Evolutionary conservation across 73 alveolate species (phyloP).

Genomic region (Breviolum minutum): DNA sequence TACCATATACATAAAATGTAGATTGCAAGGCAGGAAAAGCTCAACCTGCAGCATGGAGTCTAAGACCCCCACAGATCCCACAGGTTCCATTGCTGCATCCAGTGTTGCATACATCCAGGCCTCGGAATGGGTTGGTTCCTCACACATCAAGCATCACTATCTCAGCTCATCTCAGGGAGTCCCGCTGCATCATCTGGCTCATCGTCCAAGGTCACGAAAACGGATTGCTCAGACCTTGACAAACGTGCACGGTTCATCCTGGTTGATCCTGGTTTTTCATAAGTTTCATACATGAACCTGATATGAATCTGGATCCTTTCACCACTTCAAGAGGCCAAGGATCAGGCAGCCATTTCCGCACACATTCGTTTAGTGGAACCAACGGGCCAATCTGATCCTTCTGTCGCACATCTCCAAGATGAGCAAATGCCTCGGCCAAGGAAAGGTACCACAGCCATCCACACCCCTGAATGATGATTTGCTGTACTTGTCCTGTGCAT

Average conservation of each 20-base stretch:
- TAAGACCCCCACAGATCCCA: neutral
- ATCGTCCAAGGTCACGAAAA: conserved; percentile 7
- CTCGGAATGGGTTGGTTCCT: neutral
- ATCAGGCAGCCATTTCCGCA: conserved; percentile 5
- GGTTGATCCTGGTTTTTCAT: too few species aligned
- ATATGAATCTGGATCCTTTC: too few species aligned
- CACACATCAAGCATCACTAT: neutral
- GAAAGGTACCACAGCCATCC: neutral
- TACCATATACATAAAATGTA: too few species aligned
- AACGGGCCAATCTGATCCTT: conserved; percentile 24
- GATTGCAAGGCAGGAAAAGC: neutral
- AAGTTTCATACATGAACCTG: too few species aligned
- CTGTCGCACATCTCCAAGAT: conserved; percentile 25
- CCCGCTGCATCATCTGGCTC: conserved; percentile 48
- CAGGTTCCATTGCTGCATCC: neutral
- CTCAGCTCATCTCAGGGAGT: neutral
- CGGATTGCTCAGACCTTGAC: neutral
- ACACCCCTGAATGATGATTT: too few species aligned
- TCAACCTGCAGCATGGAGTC: neutral
- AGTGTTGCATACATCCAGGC: conserved; percentile 16
- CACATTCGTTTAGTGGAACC: neutral
- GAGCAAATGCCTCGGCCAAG: conserved; percentile 15
- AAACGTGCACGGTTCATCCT: too few species aligned
- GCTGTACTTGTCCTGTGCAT: too few species aligned
- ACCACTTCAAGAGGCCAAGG: neutral